A percentile compares a stretch with the other conserved stretches of the same genome.
Conservation (phyloP, 768 basidiomycete species). For the Tulasnella sp. region DNA sequence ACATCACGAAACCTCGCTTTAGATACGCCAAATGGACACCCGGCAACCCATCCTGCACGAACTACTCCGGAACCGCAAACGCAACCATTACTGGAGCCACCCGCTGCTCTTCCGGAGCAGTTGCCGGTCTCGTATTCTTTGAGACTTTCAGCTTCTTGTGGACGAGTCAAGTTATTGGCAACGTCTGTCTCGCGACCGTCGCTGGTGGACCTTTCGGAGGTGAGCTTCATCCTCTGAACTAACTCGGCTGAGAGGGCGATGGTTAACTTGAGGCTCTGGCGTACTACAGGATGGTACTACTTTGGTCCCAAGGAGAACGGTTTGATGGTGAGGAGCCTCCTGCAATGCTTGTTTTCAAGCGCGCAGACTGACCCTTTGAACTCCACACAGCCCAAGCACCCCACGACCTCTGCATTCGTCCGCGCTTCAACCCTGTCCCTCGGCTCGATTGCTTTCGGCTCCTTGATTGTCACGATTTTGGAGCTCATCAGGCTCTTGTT, state of each 20-base stretch:
- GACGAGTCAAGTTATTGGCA: conserved; percentile 77
- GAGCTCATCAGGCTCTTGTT: conserved; percentile 64
- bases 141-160: conserved; percentile 80
- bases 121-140: conserved; percentile 73
- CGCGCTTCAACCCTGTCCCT: conserved; percentile 74
- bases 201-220: conserved; percentile 73
- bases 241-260: neutral
- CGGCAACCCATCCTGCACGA: conserved; percentile 62
- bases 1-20: neutral
- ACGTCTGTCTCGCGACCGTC: conserved; percentile 72
- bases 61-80: conserved; percentile 33
- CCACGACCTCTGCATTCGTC: conserved; percentile 62
- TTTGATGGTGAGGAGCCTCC: conserved; percentile 48
- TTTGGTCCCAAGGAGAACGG: conserved; percentile 68
- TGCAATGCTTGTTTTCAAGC: neutral
- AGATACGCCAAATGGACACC: conserved; percentile 69
- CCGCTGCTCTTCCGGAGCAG: conserved; percentile 66
- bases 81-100: conserved; percentile 31
- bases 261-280: neutral
- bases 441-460: conserved; percentile 82
- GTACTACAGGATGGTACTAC: conserved; percentile 61
- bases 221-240: conserved; percentile 29
- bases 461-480: conserved; percentile 73
- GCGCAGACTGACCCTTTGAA: neutral
- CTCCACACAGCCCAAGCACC: conserved; percentile 48